A percentile compares a stretch with the other conserved stretches of the same genome.
Conservation (phyloP, 768 basidiomycete species). For the Heimioporus sp. region DNA sequence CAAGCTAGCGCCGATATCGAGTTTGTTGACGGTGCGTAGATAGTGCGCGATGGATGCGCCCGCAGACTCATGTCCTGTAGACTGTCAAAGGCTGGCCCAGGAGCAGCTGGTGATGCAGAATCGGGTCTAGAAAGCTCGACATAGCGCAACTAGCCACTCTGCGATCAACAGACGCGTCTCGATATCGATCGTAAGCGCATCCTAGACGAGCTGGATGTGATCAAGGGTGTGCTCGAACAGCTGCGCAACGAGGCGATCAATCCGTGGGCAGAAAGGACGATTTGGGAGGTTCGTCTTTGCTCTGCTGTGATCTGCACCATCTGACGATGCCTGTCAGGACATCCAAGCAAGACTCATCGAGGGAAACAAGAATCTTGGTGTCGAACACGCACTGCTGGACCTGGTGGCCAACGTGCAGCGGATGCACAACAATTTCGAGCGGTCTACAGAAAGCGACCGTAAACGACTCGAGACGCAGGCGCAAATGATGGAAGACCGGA, state of each 20-base stretch:
- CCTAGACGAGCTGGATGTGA: slow-evolving; percentile 59
- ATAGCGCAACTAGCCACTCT: slow-evolving; percentile 69
- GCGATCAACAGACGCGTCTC: slow-evolving; percentile 68
- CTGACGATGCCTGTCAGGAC: slow-evolving; percentile 45
- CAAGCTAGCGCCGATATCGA: slow-evolving; percentile 75
- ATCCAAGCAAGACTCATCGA: slow-evolving; percentile 79
- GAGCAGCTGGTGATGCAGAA: slow-evolving; percentile 63
- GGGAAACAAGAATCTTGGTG: slow-evolving; percentile 76
- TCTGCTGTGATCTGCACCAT: background rate
- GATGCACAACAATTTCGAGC: slow-evolving; percentile 87
- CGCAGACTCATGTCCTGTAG: slow-evolving; percentile 21
- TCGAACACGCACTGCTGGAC: slow-evolving; percentile 83
- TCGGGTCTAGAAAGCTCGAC: slow-evolving; percentile 59
- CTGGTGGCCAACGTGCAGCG: slow-evolving; percentile 87
- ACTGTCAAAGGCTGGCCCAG: slow-evolving; percentile 67
- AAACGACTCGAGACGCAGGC: slow-evolving; percentile 77
- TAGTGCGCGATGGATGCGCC: too few relatives aligned
- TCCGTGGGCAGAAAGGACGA: slow-evolving; percentile 46
- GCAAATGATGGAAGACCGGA: slow-evolving; percentile 74
- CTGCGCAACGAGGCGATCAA: slow-evolving; percentile 85
- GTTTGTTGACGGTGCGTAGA: slow-evolving; percentile 62
- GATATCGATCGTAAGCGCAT: slow-evolving; percentile 75
- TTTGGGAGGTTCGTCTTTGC: slow-evolving; percentile 71
- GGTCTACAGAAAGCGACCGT: slow-evolving; percentile 80
- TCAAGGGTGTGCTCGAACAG: slow-evolving; percentile 65